phyloP scores from a whole-genome alignment of 768 basidiomycete genomes.

The Suillus luteus region DNA sequence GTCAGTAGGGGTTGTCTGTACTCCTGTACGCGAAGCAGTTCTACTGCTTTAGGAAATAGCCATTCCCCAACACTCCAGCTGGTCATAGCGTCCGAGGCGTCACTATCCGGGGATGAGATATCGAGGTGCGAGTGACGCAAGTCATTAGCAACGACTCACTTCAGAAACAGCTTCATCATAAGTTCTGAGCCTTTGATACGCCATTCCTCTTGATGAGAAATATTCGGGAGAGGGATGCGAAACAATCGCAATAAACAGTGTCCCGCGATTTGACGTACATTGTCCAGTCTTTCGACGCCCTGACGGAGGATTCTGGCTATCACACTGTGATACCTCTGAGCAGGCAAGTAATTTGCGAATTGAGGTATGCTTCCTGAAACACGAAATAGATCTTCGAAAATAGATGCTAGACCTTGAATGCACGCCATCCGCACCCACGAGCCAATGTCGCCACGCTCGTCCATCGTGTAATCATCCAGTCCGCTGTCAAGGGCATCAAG shows the following conservation, averaged over 20 bases:
- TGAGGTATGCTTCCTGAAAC: constrained; percentile 42
- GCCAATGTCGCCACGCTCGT: constrained; percentile 95
- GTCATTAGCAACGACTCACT: constrained; percentile 39
- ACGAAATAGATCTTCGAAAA: constrained; percentile 53
- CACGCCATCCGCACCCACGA: constrained; percentile 91
- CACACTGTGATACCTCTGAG: constrained; percentile 53
- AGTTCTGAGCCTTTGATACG: constrained; percentile 47
- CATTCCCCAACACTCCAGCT: constrained; percentile 73
- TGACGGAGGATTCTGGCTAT: constrained; percentile 81
- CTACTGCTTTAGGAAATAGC: constrained; percentile 75
- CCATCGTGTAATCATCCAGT: constrained; percentile 86
- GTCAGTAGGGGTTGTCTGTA: constrained; percentile 66
- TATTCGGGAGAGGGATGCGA: constrained; percentile 44
- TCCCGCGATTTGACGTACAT: constrained; percentile 82
- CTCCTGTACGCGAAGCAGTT: constrained; percentile 57
- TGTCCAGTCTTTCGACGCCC: constrained; percentile 88
- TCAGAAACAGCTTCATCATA: constrained; percentile 54
- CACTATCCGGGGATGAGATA: constrained; percentile 26
- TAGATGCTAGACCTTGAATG: constrained; percentile 61
- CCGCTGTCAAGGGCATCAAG: constrained; percentile 66
- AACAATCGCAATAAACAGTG: constrained; percentile 57
- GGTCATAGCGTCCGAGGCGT: constrained; percentile 30
- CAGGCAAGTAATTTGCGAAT: constrained; percentile 62
- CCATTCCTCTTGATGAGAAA: constrained; percentile 49
- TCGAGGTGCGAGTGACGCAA: background rate